Evolutionary conservation across 495 filamentous ascomycete genomes (phyloP), one percentile per base, ranked within the genome.

Genomic region (Lepraria neglecta): DNA sequence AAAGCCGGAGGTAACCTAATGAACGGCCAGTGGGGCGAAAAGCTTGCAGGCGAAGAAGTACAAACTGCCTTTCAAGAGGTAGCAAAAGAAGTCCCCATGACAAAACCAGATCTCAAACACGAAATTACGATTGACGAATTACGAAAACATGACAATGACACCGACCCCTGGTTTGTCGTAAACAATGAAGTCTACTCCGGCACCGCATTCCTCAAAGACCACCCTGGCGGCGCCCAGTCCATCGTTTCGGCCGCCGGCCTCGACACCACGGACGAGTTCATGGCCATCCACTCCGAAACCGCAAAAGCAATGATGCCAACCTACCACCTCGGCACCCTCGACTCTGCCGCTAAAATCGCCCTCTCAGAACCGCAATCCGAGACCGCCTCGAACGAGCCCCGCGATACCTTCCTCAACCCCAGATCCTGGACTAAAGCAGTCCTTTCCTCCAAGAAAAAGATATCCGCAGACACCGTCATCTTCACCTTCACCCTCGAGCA

Each of bases 161-260:
- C 82, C 0, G 77, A 84, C 46, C 90, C 92, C 17, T 97, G 92
- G 92, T 97, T 97, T 67, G 84, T 96, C 17, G 82, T 97, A 11
- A 87, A 94, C 64, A 90, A 92, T 0, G 86, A 97, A 66, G 92
- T 97, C 17, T 97, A 97, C 69, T 87, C 96, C 71, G 92, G 92
- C 6, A 91, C 89, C 4, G 72, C 69, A 10, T 97, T 95, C 71
- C 75, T 97, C 9, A 81, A 91, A 64, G 89, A 80, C 11, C 92
- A 97, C 74, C 92, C 92, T 3, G 92, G 92, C 50, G 92, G 92
- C 57, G 91, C 89, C 5, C 83, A 87, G 60, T 95, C 90, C 70
- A 97, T 97, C 69, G 82, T 86, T 59, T 85, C 86, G 48, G 90
- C 87, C 3, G 92, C 91, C 21, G 91, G 88, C 3, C 76, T 89